Conservation (phyloP, 2,329 filamentous ascomycete genomes). For the Fusarium circinatum region DNA sequence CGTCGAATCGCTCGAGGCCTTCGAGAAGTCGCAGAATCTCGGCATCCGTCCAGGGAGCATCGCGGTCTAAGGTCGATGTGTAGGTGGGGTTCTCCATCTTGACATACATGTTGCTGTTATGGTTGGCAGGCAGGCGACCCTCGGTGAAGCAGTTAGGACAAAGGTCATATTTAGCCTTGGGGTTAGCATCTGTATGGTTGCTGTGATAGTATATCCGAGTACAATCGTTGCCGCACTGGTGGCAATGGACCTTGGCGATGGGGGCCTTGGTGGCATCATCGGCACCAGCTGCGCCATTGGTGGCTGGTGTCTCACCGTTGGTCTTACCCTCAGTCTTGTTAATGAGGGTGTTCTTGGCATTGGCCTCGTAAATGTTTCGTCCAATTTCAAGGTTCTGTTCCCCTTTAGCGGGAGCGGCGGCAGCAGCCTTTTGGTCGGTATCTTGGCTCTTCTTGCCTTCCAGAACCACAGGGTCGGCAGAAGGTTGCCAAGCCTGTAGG, state of each 20-base stretch:
- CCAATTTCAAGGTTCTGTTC: constrained; percentile 93
- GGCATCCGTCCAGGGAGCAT: constrained; percentile 90
- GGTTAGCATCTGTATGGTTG: constrained; percentile 65
- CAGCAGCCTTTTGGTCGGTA: constrained; percentile 79
- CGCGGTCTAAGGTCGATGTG: constrained; percentile 79
- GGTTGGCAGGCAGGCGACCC: constrained; percentile 82
- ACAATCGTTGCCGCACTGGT: constrained; percentile 93
- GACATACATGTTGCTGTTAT: constrained; percentile 82
- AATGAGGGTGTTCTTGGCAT: constrained; percentile 79
- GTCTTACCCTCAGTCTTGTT: constrained; percentile 76
- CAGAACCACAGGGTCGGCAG: constrained; percentile 75
- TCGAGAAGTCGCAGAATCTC: constrained; percentile 92
- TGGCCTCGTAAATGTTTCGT: constrained; percentile 94
- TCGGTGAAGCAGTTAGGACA: constrained; percentile 93
- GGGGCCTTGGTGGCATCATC: constrained; percentile 74
- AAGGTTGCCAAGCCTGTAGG: constrained; percentile 93
- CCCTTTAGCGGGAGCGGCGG: constrained; percentile 74
- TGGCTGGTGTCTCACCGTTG: constrained; percentile 76
- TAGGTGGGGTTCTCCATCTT: constrained; percentile 92
- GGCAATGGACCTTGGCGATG: constrained; percentile 80
- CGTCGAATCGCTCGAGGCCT: constrained; percentile 90
- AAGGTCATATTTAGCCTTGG: constrained; percentile 82
- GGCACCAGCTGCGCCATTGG: constrained; percentile 70
- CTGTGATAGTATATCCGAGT: constrained; percentile 71
- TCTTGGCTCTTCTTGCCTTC: constrained; percentile 69